phyloP scores from a whole-genome alignment of 176 grass and related monocot genomes.

The Aegilops sharonensis region DNA sequence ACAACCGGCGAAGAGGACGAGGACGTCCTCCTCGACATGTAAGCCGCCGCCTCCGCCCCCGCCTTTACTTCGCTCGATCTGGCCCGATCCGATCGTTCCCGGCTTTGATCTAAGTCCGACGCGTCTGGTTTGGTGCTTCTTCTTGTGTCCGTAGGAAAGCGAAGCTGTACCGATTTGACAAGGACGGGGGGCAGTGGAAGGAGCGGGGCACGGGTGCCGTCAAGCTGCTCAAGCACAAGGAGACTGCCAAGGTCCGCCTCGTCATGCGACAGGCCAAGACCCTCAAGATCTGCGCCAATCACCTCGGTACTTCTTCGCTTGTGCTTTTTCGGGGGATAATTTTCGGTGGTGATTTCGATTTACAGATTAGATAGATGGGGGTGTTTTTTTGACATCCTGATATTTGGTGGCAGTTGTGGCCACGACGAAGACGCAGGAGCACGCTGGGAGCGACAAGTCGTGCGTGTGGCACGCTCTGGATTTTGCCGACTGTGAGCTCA shows the following conservation, averaged over 20 bases:
- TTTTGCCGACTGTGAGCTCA: slow-evolving; percentile 76
- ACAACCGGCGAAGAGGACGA: slow-evolving; percentile 92
- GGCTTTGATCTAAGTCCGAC: slow-evolving; percentile 35
- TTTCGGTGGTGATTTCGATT: slow-evolving; percentile 19
- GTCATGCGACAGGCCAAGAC: slow-evolving; percentile 93
- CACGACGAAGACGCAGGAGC: slow-evolving; percentile 78
- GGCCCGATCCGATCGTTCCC: slow-evolving; percentile 37
- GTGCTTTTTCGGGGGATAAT: neutral
- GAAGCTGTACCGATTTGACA: slow-evolving; percentile 77
- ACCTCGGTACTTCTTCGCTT: slow-evolving; percentile 43
- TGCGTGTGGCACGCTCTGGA: slow-evolving; percentile 84
- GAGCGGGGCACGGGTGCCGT: slow-evolving; percentile 69
- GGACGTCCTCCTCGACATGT: slow-evolving; percentile 70
- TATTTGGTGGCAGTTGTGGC: slow-evolving; percentile 48
- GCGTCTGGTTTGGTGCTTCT: neutral
- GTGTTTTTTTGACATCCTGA: neutral
- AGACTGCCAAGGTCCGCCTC: slow-evolving; percentile 66
- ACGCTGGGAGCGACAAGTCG: slow-evolving; percentile 76
- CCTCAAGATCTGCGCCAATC: slow-evolving; percentile 90
- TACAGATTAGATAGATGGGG: neutral
- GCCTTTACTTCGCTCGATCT: neutral
- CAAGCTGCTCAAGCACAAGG: slow-evolving; percentile 80
- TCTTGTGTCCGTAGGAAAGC: slow-evolving; percentile 51
- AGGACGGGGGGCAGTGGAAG: slow-evolving; percentile 79
- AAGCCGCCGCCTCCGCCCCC: neutral